A percentile compares a stretch with the other conserved stretches of the same genome.
Evolutionary conservation across 345 rosid genomes (phyloP).

Genomic region (Isatis tinctoria): DNA sequence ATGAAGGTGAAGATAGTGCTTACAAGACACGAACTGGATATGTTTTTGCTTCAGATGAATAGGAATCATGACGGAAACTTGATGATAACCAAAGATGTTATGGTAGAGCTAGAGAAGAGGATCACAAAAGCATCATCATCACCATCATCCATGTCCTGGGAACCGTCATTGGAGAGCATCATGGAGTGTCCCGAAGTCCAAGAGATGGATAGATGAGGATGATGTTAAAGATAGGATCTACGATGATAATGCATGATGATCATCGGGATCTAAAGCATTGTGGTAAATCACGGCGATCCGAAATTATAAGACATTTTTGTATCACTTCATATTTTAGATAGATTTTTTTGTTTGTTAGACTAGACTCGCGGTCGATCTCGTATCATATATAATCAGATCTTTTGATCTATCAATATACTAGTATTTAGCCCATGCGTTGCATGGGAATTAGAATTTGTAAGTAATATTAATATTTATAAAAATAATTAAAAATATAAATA

Average conservation of each 20-base stretch:
- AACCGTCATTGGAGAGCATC: constrained; percentile 68
- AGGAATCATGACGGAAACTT: constrained; percentile 23
- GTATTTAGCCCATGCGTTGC: too few relatives aligned
- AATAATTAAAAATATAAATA: too few relatives aligned
- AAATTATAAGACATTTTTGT: constrained; percentile 7
- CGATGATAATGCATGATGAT: background rate
- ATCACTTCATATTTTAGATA: background rate
- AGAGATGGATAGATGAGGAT: constrained; percentile 25
- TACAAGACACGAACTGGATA: constrained; percentile 63
- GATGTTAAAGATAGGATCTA: background rate
- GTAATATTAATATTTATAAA: too few relatives aligned
- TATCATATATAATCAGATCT: background rate
- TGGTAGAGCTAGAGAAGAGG: constrained; percentile 42
- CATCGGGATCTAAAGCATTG: background rate
- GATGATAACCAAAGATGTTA: constrained; percentile 30
- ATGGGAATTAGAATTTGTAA: too few relatives aligned
- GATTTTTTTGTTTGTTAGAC: background rate
- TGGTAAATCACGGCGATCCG: background rate
- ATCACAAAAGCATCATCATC: background rate
- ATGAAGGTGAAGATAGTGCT: constrained; percentile 74
- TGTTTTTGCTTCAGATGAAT: constrained; percentile 44
- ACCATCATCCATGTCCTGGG: constrained; percentile 41
- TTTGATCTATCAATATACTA: background rate
- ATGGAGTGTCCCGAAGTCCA: constrained; percentile 43
- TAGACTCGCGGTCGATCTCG: background rate